These are phyloP conservation scores for Didymellaceae sp. DNA, from an alignment of 2,329 filamentous ascomycete genomes.

Conservation along the genomic window DNA sequence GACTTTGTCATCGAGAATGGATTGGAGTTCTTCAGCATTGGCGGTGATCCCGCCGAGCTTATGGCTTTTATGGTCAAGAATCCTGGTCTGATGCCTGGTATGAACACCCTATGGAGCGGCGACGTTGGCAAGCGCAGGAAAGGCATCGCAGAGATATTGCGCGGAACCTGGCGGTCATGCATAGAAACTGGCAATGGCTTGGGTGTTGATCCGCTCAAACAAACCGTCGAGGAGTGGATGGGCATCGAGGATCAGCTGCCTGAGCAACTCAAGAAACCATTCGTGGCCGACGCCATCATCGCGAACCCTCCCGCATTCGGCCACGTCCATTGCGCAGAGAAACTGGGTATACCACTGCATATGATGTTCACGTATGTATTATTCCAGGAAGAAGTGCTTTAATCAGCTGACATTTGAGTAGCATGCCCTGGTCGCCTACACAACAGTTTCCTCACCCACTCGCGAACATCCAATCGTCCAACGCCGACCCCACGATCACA, in stretches of 20 bases:
- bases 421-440: conserved; percentile 88
- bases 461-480: conserved; percentile 78
- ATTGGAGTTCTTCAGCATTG: conserved; percentile 58
- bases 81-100: conserved; percentile 81
- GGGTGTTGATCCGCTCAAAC: conserved; percentile 58
- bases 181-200: conserved; percentile 76
- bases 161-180: conserved; percentile 86
- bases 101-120: conserved; percentile 76
- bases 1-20: conserved; percentile 58
- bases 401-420: background rate
- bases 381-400: background rate
- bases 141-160: conserved; percentile 79
- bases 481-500: conserved; percentile 76
- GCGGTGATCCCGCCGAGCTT: conserved; percentile 57
- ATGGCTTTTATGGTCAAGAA: conserved; percentile 90
- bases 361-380: conserved; percentile 77
- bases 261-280: conserved; percentile 60
- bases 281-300: conserved; percentile 83
- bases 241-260: conserved; percentile 47
- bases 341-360: conserved; percentile 75
- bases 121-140: conserved; percentile 77
- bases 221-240: conserved; percentile 61
- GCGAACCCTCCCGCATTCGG: conserved; percentile 81
- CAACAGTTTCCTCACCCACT: conserved; percentile 85
- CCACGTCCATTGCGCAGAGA: conserved; percentile 77